A percentile compares a stretch with the other conserved stretches of the same genome.
These are phyloP conservation scores for Fusarium setosum DNA, from an alignment of 2,329 filamentous ascomycete genomes.

Conservation along the genomic window DNA sequence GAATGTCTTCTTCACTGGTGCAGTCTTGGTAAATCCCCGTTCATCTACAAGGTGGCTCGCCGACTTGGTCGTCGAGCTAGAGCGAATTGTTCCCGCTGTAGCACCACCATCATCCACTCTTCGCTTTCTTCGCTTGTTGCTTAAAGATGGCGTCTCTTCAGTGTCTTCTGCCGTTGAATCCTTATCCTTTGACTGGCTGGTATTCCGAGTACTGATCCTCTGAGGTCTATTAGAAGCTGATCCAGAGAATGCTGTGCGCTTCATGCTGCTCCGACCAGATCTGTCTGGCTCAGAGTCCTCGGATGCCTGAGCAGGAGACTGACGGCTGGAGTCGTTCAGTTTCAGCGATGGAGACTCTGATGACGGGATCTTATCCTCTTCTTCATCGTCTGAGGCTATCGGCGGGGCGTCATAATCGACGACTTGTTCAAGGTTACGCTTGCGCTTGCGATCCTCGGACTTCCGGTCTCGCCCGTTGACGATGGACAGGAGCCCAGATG, in stretches of 20 bases:
- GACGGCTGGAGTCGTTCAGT: not conserved
- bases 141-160: slow-evolving; percentile 8
- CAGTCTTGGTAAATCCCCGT: slow-evolving; percentile 39
- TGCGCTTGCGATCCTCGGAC: not conserved
- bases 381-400: slow-evolving; percentile 45
- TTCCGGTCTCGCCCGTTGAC: not conserved
- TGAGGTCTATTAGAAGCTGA: slow-evolving; percentile 1
- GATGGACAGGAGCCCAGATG: slow-evolving; percentile 29
- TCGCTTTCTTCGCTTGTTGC: slow-evolving; percentile 31
- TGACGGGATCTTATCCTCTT: slow-evolving; percentile 15
- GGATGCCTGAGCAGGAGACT: slow-evolving; percentile 9
- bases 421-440: slow-evolving; percentile 19
- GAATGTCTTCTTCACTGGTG: slow-evolving; percentile 40
- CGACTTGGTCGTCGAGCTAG: slow-evolving; percentile 21
- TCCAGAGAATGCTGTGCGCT: slow-evolving; percentile 45
- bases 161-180: not conserved
- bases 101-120: not conserved
- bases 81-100: not conserved
- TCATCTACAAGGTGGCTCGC: slow-evolving; percentile 37
- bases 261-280: slow-evolving; percentile 46
- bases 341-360: slow-evolving; percentile 1
- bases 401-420: slow-evolving; percentile 41
- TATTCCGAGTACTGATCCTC: slow-evolving; percentile 7
- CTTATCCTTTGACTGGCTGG: slow-evolving; percentile 2
- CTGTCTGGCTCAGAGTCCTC: slow-evolving; percentile 44